Evolutionary conservation across 495 filamentous ascomycete genomes (phyloP).

Genomic region (Neurospora sp.): DNA sequence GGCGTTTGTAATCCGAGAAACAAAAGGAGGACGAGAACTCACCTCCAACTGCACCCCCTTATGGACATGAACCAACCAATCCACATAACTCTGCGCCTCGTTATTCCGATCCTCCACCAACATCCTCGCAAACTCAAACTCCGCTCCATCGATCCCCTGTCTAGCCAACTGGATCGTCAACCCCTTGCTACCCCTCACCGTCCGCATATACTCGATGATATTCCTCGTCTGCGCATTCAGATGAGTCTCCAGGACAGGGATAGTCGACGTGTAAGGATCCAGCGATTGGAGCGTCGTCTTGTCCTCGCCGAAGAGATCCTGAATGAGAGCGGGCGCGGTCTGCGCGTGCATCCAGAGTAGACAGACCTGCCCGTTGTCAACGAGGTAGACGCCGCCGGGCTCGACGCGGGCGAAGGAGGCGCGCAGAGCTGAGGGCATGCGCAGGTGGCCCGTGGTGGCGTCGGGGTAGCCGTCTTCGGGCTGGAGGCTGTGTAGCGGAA

Average conservation of each 20-base stretch:
- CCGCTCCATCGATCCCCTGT: slow-evolving; percentile 88
- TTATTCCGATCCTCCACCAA: slow-evolving; percentile 94
- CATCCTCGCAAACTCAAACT: slow-evolving; percentile 89
- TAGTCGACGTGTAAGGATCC: slow-evolving; percentile 67
- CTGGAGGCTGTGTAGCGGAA: slow-evolving; percentile 84
- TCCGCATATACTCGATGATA: slow-evolving; percentile 75
- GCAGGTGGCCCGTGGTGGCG: slow-evolving; percentile 68
- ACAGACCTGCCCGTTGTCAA: slow-evolving; percentile 92
- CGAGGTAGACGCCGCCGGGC: slow-evolving; percentile 89
- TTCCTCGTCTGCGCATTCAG: slow-evolving; percentile 94
- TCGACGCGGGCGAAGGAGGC: slow-evolving; percentile 86
- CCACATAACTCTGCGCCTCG: slow-evolving; percentile 94
- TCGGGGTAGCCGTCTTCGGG: slow-evolving; percentile 82
- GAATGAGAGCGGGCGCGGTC: slow-evolving; percentile 67
- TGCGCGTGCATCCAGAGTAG: slow-evolving; percentile 85
- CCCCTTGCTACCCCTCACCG: slow-evolving; percentile 74
- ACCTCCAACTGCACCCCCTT: slow-evolving; percentile 85
- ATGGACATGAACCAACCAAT: slow-evolving; percentile 96
- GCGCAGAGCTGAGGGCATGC: slow-evolving; percentile 66
- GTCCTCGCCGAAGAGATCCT: slow-evolving; percentile 81
- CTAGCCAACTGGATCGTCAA: slow-evolving; percentile 83
- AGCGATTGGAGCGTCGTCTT: slow-evolving; percentile 61
- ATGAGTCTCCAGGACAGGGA: slow-evolving; percentile 77
- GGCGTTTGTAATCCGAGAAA: too few relatives aligned
- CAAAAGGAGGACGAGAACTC: background rate